Evolutionary conservation across 2,329 filamentous ascomycete species (phyloP), one percentile per base, ranked within the genome.

Genomic region (Amphichorda felina): DNA sequence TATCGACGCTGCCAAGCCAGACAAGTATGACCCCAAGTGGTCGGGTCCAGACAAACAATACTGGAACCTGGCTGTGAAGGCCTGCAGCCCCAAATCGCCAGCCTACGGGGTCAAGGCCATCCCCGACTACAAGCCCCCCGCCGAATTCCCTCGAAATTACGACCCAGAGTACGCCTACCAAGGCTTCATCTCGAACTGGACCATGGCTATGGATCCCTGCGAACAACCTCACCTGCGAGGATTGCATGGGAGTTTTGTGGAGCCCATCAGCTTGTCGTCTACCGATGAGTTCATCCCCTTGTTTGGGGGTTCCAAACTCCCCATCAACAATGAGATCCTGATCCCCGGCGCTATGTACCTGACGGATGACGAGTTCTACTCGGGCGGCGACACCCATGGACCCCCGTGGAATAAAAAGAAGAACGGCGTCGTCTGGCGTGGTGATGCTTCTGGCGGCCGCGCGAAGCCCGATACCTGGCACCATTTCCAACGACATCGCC

Each of bases 401-500:
- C 59, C 68, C 10, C 50, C 59, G 5, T 82, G 79, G 78, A 53
- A 61, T 4, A 51, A 64, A 24, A 82, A 82, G 54, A 56, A 56
- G 19, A 61, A 70, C 36, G 60, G 55, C 4, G 55, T 76, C 31
- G 57, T 79, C 25, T 82, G 78, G 78, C 72, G 78, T 26, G 78
- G 78, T 31, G 70, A 73, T 2, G 75, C 72, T 3, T 78, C 75
- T 7, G 78, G 76, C 3, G 77, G 75, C 2, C 60, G 63, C 19
- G 54, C 64, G 31, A 57, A 56, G 38, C 46, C 48, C n/a, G 50
- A 73, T 30, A 80, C 70, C 40, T 85, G 79, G 79, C 64, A 64
- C 24, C 70, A 73, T 25, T 81, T 82, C 45, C 79, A 84, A 41
- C 74, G 79, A n/a, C 79, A 82, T 45, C 75, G 80, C 4, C 72